Evolutionary conservation across 805 yeast genomes (phyloP).

Genomic region (Metschnikowia kofuensis): DNA sequence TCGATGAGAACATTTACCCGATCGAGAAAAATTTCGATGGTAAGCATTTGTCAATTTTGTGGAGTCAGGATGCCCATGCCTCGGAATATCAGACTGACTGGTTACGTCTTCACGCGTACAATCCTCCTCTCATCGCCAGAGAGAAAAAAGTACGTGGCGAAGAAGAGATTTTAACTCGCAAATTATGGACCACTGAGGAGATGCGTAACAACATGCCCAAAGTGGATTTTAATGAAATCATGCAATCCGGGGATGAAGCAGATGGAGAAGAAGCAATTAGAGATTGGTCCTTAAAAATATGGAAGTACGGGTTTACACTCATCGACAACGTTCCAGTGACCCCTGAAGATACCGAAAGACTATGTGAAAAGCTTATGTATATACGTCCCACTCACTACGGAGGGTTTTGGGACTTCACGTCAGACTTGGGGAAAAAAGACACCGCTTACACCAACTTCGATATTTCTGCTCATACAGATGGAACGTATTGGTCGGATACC

Average conservation of each 20-base stretch:
- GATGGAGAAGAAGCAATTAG: slow-evolving; percentile 43
- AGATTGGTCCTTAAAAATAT: slow-evolving; percentile 54
- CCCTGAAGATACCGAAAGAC: slow-evolving; percentile 55
- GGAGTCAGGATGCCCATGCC: slow-evolving; percentile 42
- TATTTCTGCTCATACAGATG: slow-evolving; percentile 66
- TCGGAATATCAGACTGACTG: slow-evolving; percentile 38
- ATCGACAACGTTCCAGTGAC: slow-evolving; percentile 59
- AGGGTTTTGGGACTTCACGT: slow-evolving; percentile 78
- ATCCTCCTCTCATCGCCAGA: slow-evolving; percentile 43
- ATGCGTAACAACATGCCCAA: slow-evolving; percentile 42
- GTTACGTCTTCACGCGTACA: slow-evolving; percentile 51
- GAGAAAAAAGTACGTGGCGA: slow-evolving; percentile 27
- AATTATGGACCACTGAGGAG: slow-evolving; percentile 45
- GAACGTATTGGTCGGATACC: slow-evolving; percentile 71
- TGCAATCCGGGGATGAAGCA: slow-evolving; percentile 29
- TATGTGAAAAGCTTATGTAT: slow-evolving; percentile 56
- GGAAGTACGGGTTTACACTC: slow-evolving; percentile 59
- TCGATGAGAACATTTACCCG: slow-evolving; percentile 31
- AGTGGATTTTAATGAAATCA: slow-evolving; percentile 47
- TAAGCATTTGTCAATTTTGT: slow-evolving; percentile 20
- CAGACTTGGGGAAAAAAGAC: slow-evolving; percentile 63
- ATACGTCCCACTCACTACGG: slow-evolving; percentile 72
- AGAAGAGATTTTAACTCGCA: slow-evolving; percentile 26
- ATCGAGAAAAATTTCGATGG: slow-evolving; percentile 12
- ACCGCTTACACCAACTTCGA: slow-evolving; percentile 71